A percentile compares a stretch with the other conserved stretches of the same genome.
phyloP scores from a whole-genome alignment of 1,284 basidiomycete genomes.

The Chalciporus sp. region DNA sequence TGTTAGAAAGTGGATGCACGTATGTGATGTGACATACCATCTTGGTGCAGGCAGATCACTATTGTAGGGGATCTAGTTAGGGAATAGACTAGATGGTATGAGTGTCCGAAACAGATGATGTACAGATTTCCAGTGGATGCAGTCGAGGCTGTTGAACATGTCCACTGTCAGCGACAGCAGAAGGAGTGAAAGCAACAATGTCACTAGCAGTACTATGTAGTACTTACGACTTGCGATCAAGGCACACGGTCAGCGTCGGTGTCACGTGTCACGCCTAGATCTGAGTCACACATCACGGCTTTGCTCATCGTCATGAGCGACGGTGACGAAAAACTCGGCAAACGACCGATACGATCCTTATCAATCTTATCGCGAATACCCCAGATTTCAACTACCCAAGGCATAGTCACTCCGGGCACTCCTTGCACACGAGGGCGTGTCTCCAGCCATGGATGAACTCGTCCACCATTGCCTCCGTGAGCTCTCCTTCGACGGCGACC shows the following conservation, averaged over 20 bases:
- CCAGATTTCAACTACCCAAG: not conserved
- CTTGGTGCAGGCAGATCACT: not conserved
- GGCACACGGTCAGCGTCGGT: not conserved
- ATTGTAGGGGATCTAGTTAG: not conserved
- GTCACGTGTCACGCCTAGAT: not conserved
- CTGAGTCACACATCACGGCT: constrained; percentile 22
- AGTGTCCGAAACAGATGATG: not conserved
- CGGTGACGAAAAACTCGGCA: not conserved
- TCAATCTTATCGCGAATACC: constrained; percentile 17
- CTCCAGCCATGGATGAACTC: constrained; percentile 67
- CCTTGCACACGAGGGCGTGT: not conserved
- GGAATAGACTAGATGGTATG: not conserved
- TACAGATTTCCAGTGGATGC: not conserved
- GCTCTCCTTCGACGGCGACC: constrained; percentile 81
- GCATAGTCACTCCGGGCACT: not conserved
- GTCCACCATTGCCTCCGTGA: constrained; percentile 75
- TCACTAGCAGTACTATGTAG: too few relatives aligned
- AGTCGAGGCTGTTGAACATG: not conserved
- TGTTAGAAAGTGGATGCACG: not conserved
- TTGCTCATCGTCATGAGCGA: constrained; percentile 5
- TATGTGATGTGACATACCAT: constrained; percentile 24
- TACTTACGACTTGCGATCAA: not conserved
- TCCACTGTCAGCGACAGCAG: constrained; percentile 9
- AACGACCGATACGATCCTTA: not conserved
- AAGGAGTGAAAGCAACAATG: not conserved